phyloP scores from a whole-genome alignment of 768 basidiomycete species.

The Naganishia antarctica region DNA sequence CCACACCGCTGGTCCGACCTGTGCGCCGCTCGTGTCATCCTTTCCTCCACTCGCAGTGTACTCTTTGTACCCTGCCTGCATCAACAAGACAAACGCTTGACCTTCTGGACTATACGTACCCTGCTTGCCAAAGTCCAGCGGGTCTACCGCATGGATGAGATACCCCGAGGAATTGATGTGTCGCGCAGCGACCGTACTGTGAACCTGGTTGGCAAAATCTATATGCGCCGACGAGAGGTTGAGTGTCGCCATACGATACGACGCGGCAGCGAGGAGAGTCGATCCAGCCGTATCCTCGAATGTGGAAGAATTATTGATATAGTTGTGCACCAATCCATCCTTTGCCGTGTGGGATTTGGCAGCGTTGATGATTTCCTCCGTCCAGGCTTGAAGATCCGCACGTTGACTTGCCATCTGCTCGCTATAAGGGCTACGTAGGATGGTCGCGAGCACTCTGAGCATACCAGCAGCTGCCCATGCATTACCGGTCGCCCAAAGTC shows the following conservation, averaged over 20 bases:
- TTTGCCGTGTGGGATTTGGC: conserved; percentile 42
- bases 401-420: conserved; percentile 45
- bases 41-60: conserved; percentile 36
- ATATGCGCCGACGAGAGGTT: conserved; percentile 47
- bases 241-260: conserved; percentile 45
- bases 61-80: conserved; percentile 43
- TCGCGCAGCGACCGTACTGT: conserved; percentile 44
- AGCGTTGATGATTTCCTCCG: conserved; percentile 49
- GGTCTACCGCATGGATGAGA: conserved; percentile 50
- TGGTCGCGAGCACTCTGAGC: conserved; percentile 51
- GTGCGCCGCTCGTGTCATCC: conserved; percentile 22
- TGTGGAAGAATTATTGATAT: conserved; percentile 44
- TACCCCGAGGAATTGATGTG: conserved; percentile 49
- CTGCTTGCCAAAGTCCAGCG: conserved; percentile 45
- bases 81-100: conserved; percentile 45
- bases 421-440: conserved; percentile 44
- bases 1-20: neutral
- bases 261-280: conserved; percentile 42
- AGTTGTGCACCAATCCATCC: conserved; percentile 49
- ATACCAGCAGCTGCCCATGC: conserved; percentile 54
- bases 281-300: conserved; percentile 51
- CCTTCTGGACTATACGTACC: conserved; percentile 46
- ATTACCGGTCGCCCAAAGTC: conserved; percentile 52
- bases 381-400: conserved; percentile 47
- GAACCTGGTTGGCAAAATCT: conserved; percentile 43